Percentiles rank a stretch among this genome's conserved stretches.
Conservation (phyloP, 1,139 yeast genomes). For the Wickerhamomyces sp. region DNA sequence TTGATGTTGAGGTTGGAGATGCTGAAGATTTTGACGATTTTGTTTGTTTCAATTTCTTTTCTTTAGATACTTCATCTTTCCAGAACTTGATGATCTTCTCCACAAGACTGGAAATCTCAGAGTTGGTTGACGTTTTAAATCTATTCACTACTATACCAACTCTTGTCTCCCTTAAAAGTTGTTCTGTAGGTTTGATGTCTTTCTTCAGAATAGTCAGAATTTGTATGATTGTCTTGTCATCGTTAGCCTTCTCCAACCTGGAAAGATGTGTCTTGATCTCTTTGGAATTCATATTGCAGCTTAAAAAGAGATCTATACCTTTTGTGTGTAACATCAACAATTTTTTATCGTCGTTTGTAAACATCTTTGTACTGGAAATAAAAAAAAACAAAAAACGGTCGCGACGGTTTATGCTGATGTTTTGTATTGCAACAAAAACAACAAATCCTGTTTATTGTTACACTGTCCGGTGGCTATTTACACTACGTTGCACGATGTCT, state of each 20-base stretch:
- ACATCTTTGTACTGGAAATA: too few species aligned
- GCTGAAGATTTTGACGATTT: conserved; percentile 19
- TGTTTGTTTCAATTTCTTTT: conserved; percentile 40
- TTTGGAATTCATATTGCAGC: conserved; percentile 52
- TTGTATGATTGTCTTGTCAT: conserved; percentile 61
- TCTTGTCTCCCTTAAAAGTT: conserved; percentile 83
- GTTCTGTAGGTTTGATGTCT: conserved; percentile 81
- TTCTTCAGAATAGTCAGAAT: conserved; percentile 62
- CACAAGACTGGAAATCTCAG: conserved; percentile 64
- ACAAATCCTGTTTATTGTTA: too few species aligned
- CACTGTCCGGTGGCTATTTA: too few species aligned
- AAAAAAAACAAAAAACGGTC: too few species aligned
- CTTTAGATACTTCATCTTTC: conserved; percentile 86
- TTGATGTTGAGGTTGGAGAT: conserved; percentile 10
- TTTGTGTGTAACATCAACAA: too few species aligned
- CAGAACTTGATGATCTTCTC: conserved; percentile 79
- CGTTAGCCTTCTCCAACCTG: conserved; percentile 69
- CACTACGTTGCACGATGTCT: too few species aligned
- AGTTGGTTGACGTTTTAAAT: conserved; percentile 62
- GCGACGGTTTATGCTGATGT: too few species aligned
- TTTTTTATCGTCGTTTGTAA: too few species aligned
- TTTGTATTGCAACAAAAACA: too few species aligned
- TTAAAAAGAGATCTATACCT: neutral
- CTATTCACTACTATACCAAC: conserved; percentile 97
- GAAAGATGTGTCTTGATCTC: conserved; percentile 70